Percentiles rank a stretch among this genome's conserved stretches.
Evolutionary conservation across 345 rosid species (phyloP).

Genomic region (Acer campestre): DNA sequence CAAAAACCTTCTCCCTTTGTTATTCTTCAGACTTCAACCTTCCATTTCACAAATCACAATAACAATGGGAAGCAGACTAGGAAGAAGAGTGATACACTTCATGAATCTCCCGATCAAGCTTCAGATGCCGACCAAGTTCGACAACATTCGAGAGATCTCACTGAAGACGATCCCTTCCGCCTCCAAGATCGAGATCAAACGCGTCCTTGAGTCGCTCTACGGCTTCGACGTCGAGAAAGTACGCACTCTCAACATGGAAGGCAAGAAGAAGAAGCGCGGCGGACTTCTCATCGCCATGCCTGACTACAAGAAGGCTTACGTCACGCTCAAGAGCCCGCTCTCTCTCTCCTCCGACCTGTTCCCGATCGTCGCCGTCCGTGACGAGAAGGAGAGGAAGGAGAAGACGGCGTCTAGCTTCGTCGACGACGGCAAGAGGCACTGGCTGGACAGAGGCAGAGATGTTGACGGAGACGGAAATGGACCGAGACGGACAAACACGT

Average conservation of each 20-base stretch:
- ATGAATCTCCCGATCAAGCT: constrained; percentile 88
- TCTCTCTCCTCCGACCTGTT: constrained; percentile 67
- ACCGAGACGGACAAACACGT: not conserved
- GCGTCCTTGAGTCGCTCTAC: constrained; percentile 87
- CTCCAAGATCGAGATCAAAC: constrained; percentile 93
- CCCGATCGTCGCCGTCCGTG: constrained; percentile 58
- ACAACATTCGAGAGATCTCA: constrained; percentile 71
- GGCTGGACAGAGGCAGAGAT: constrained; percentile 69
- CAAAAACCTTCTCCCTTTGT: not conserved
- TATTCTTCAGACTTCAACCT: not conserved
- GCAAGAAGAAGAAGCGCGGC: constrained; percentile 86
- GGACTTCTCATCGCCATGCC: constrained; percentile 76
- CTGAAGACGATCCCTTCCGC: constrained; percentile 86
- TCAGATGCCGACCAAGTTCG: constrained; percentile 59
- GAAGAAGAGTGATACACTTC: constrained; percentile 77
- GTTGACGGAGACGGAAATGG: not conserved
- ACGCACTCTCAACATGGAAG: constrained; percentile 91
- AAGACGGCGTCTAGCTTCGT: constrained; percentile 55
- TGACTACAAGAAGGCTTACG: constrained; percentile 92
- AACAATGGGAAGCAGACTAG: constrained; percentile 71
- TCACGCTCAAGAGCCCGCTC: constrained; percentile 60
- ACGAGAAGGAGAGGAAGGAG: constrained; percentile 71
- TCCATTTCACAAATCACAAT: not conserved
- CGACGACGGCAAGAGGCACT: constrained; percentile 70
- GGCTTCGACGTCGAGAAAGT: constrained; percentile 89